Evolutionary conservation across 371 early-diverging fungal species (phyloP), one percentile per base, ranked within the genome.

Genomic region (Fennellomyces sp.): DNA sequence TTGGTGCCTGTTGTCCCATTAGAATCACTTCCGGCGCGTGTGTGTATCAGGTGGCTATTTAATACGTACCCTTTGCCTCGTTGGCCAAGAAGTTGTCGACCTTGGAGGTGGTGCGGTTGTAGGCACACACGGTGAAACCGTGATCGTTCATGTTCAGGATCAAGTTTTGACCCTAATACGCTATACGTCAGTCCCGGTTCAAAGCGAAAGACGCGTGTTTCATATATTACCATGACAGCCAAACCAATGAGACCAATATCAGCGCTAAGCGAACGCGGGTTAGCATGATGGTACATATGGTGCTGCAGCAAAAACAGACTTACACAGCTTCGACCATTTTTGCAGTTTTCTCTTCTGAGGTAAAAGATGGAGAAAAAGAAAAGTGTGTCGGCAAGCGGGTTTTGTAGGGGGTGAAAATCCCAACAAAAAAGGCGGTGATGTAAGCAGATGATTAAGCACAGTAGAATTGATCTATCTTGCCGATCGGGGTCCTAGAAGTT

Each of bases 191-290:
- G 45, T 45, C 45, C 35, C 45, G 45, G 45, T 23, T 45, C 21
- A 23, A 12, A 5, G 5, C 6, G 5, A 25, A 15, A 29, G 21
- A 27, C 31, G 39, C 41, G 39, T 38, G 17, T 60, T 21, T n/a
- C 13, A 25, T 27, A 15, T 66, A 75, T 63, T 88, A 96, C 96
- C 99, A 99, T 99, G 71, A 98, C 98, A 76, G 99, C 99, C 78
- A 99, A 86, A 73, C 99, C 99, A 75, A 99, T 97, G 68, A 99
- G 91, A 76, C 99, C 99, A 71, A 99, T 94, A 81, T 99, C 98
- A 86, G 94, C 97, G 80, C 94, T 94, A 28, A 23, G 21, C 4
- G 21, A 12, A 52, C 19, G 15, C 29, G 55, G 17, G 26, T 38
- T 21, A 53, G 53, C 23, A 39, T 52, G 38, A 25, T 8, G 10